Evolutionary conservation across 176 grass and related monocot species (phyloP).

Genomic region (Rhipidocladum racemiflorum): DNA sequence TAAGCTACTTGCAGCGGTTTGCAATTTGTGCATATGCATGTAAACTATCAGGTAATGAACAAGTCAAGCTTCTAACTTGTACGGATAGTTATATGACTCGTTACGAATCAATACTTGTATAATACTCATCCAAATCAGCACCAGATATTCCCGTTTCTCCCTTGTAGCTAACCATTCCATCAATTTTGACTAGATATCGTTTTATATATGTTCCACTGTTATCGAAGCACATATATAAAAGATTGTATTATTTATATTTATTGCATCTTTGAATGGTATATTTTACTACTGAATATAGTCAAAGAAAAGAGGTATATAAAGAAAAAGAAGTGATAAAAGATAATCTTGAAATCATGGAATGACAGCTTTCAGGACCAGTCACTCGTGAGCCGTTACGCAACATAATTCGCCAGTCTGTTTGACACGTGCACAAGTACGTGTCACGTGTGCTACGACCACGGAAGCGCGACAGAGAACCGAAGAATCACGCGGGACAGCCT

Average conservation of each 20-base stretch:
- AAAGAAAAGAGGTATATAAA: no score
- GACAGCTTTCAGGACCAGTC: not conserved
- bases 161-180: no score
- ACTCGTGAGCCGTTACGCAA: slow-evolving; percentile 15
- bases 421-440: not conserved
- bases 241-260: no score
- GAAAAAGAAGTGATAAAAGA: no score
- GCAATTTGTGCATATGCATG: not conserved
- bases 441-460: not conserved
- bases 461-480: not conserved
- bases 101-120: not conserved
- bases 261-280: no score
- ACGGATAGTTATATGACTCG: not conserved
- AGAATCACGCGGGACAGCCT: not conserved
- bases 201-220: no score
- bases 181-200: no score
- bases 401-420: not conserved
- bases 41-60: not conserved
- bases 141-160: not conserved
- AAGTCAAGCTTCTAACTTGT: not conserved
- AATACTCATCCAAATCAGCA: not conserved
- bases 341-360: no score
- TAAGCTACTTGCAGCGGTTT: not conserved
- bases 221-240: no score
- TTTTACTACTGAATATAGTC: no score